These are phyloP conservation scores for Umbelopsis isabellina DNA, from an alignment of 192 early-diverging fungal species.

Conservation along the genomic window DNA sequence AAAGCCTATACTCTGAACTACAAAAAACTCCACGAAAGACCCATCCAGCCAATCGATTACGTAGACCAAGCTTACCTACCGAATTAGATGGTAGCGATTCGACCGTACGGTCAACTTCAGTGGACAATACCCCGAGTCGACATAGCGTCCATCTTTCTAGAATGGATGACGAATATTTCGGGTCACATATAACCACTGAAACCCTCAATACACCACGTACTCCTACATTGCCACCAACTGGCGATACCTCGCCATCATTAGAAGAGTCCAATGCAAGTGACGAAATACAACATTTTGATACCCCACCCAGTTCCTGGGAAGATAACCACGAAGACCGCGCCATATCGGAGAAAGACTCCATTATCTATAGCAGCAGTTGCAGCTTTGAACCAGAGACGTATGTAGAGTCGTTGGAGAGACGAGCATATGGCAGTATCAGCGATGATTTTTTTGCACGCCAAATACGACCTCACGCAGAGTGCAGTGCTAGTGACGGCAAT, in stretches of 20 bases:
- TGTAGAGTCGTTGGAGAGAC: constrained; percentile 34
- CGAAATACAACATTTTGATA: constrained; percentile 8
- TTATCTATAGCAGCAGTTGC: not conserved
- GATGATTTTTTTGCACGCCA: constrained; percentile 12
- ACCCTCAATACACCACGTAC: not conserved
- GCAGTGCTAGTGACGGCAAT: constrained; percentile 16
- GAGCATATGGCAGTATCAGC: constrained; percentile 26
- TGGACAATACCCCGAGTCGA: constrained; percentile 19
- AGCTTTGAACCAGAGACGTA: constrained; percentile 32
- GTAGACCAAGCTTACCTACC: constrained; percentile 40
- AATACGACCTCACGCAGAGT: not conserved
- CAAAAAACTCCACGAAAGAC: not conserved
- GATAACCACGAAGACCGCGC: constrained; percentile 11
- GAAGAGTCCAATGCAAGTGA: constrained; percentile 9
- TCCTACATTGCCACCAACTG: not conserved
- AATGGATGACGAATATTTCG: constrained; percentile 5
- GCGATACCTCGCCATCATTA: not conserved
- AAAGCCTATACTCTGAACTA: not conserved
- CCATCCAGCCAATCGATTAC: constrained; percentile 22
- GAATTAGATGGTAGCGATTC: constrained; percentile 31
- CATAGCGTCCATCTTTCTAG: constrained; percentile 7
- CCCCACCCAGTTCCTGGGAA: constrained; percentile 23
- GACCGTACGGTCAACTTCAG: constrained; percentile 5
- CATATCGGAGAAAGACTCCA: not conserved
- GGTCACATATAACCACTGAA: not conserved